A percentile compares a stretch with the other conserved stretches of the same genome.
These are phyloP conservation scores for Podaxis pistillaris DNA, from an alignment of 768 basidiomycete species.

Conservation along the genomic window DNA sequence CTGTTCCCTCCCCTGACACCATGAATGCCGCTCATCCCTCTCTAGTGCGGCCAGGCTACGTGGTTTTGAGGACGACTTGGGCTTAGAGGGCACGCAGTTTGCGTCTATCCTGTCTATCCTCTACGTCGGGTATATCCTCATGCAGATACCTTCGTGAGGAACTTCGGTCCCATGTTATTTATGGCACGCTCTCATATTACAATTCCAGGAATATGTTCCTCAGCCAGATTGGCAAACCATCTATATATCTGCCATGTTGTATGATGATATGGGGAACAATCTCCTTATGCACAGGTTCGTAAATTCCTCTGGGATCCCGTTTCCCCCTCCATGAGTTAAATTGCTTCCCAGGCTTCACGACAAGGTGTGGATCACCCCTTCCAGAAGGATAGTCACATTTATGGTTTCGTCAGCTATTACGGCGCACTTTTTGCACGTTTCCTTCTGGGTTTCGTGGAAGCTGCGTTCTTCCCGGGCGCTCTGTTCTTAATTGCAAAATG, in stretches of 20 bases:
- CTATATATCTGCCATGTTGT: conserved; percentile 58
- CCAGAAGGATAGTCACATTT: not conserved
- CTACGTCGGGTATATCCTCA: conserved; percentile 66
- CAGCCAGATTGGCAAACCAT: conserved; percentile 60
- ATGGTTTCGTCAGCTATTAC: conserved; percentile 46
- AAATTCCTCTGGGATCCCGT: not conserved
- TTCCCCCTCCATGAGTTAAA: not conserved
- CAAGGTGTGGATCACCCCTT: conserved; percentile 26
- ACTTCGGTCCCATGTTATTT: not conserved
- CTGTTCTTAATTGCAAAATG: conserved; percentile 64
- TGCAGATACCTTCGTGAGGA: conserved; percentile 69
- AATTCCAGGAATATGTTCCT: conserved; percentile 63
- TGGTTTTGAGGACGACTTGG: conserved; percentile 63
- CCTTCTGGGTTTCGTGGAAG: conserved; percentile 73
- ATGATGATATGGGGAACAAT: conserved; percentile 68
- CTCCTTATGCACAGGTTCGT: conserved; percentile 47
- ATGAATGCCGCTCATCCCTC: not conserved
- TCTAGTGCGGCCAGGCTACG: conserved; percentile 60
- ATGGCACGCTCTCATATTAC: not conserved
- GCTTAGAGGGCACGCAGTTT: conserved; percentile 59
- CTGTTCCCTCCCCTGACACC: not conserved
- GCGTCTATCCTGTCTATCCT: conserved; percentile 58
- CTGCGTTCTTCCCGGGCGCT: conserved; percentile 70
- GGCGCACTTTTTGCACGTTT: conserved; percentile 69
- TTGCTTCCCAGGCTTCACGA: conserved; percentile 35